Evolutionary conservation across 1,139 yeast species (phyloP).

Genomic region (Taphrina communis): DNA sequence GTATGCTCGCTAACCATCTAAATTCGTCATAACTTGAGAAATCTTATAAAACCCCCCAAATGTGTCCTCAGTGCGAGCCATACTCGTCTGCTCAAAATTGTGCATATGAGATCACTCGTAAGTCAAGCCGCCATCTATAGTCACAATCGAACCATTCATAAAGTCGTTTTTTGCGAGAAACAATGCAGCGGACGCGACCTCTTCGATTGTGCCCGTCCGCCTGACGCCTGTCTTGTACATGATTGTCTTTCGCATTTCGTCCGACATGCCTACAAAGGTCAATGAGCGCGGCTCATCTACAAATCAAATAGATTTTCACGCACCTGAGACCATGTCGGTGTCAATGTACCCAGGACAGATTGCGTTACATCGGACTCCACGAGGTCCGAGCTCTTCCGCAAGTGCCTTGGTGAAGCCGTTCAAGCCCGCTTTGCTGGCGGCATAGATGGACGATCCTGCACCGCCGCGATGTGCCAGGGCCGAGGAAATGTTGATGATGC

Average conservation of each 20-base stretch:
- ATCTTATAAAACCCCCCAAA: too few species aligned
- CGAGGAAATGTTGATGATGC: slow-evolving; percentile 74
- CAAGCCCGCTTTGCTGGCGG: slow-evolving; percentile 79
- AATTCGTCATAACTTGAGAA: too few species aligned
- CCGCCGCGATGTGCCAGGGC: slow-evolving; percentile 61
- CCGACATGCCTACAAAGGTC: slow-evolving; percentile 41
- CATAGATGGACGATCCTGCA: slow-evolving; percentile 73
- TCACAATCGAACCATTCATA: slow-evolving; percentile 51
- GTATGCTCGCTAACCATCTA: too few species aligned
- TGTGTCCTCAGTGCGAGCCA: too few species aligned
- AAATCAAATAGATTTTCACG: not conserved
- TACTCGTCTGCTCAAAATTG: too few species aligned
- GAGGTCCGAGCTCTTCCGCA: slow-evolving; percentile 64
- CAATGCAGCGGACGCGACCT: slow-evolving; percentile 53
- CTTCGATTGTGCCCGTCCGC: slow-evolving; percentile 49
- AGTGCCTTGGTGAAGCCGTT: slow-evolving; percentile 67
- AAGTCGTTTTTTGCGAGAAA: slow-evolving; percentile 48
- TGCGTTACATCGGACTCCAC: slow-evolving; percentile 64
- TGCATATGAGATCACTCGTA: slow-evolving; percentile 2
- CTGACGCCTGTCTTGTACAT: slow-evolving; percentile 47
- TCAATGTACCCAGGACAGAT: slow-evolving; percentile 78
- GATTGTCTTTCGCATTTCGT: slow-evolving; percentile 45
- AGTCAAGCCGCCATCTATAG: slow-evolving; percentile 51
- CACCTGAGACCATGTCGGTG: slow-evolving; percentile 69
- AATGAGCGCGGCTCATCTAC: too few species aligned